Evolutionary conservation across 2,329 filamentous ascomycete genomes (phyloP), one percentile per base, ranked within the genome.

Genomic region (Sporothrix curviconia): DNA sequence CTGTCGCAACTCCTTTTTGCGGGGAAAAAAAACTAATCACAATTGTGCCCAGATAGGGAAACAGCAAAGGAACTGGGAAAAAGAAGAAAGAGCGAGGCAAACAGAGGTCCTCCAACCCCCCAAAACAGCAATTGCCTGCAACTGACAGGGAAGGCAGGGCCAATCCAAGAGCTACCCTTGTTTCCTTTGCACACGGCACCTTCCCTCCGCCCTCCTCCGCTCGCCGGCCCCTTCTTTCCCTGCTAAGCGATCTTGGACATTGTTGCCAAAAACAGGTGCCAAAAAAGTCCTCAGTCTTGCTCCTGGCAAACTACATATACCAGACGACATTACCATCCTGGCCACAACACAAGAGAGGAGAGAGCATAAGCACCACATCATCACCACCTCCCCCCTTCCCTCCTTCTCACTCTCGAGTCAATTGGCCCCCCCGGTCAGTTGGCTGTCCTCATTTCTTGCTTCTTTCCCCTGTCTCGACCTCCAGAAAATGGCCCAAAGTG

Each of bases 401-500:
- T 11, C 28, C 28, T 32, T 32, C 11, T 32, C n/a, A n/a, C n/a
- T n/a, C n/a, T n/a, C n/a, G n/a, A 17, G 32, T 25, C 32, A 50
- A 37, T 37, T 50, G 32, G 32, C 25, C 32, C n/a, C 14, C 24
- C 24, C 34, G n/a, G 44, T 34, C 47, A 32, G 40, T 52, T 52
- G 49, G 7, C 19, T 34, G 32, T 30, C 24, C 3, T 7, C 50
- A 8, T 22, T 19, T 32, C 37, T 19, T 24, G 32, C 44, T 28
- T 40, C 15, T 40, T 24, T 46, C 19, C 9, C n/a, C 34, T n/a
- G 7, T 22, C 6, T 3, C 43, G 30, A 40, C 42, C 47, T 39
- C 28, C 36, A 54, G 54, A 59, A 56, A 59, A 59, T 59, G 57
- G 42, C 30, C 34, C 39, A 59, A 51, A 34, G 43, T 32, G 32